phyloP scores from a whole-genome alignment of 2,329 filamentous ascomycete species.

The Cercospora sesami region DNA sequence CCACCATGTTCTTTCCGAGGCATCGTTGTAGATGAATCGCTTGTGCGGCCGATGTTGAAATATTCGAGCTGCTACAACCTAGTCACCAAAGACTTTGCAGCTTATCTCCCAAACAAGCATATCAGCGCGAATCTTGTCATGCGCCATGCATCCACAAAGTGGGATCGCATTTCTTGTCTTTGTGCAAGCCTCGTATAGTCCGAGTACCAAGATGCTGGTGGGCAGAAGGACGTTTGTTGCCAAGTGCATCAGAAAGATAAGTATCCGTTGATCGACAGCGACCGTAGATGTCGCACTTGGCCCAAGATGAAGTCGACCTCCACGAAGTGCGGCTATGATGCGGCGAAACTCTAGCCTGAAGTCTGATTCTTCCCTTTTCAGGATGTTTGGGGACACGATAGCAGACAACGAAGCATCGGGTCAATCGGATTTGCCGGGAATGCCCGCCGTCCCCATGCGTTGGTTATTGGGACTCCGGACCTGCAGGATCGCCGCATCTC shows the following conservation, averaged over 20 bases:
- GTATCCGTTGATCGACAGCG: neutral
- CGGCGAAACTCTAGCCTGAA: neutral
- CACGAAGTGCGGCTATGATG: neutral
- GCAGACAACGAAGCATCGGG: neutral
- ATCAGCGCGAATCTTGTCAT: neutral
- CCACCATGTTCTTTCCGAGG: neutral
- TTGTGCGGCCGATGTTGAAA: no score
- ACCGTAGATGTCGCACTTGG: neutral
- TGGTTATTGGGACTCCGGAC: neutral
- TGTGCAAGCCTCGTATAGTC: neutral
- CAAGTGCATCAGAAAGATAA: neutral
- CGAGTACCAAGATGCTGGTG: neutral
- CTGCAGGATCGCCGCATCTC: neutral
- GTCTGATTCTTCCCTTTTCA: neutral
- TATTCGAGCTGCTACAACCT: no score
- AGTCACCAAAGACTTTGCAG: no score
- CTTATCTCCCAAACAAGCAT: neutral
- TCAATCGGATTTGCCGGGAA: neutral
- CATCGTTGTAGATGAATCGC: neutral
- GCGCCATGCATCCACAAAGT: neutral
- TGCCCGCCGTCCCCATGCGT: neutral
- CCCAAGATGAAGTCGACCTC: neutral
- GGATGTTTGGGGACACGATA: neutral
- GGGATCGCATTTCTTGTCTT: neutral
- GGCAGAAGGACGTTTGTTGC: neutral